phyloP scores from a whole-genome alignment of 345 rosid species.

The Geranium brycei region DNA sequence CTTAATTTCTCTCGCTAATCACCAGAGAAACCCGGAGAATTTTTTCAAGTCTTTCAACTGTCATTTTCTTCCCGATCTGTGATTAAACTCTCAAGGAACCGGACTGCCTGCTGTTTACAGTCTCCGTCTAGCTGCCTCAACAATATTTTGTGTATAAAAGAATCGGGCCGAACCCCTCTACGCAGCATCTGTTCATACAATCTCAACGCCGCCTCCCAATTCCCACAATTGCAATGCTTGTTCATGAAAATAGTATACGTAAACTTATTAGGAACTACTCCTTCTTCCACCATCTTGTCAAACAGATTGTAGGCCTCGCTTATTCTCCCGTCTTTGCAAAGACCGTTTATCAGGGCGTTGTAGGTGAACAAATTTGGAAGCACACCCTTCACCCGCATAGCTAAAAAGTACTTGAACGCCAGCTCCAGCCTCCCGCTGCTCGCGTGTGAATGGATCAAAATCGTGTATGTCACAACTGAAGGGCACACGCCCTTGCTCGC shows the following conservation, averaged over 20 bases:
- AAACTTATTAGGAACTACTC: constrained; percentile 47
- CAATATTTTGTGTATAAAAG: constrained; percentile 38
- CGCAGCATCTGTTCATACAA: constrained; percentile 61
- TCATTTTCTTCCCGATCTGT: constrained; percentile 11
- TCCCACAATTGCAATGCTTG: constrained; percentile 31
- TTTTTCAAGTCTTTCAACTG: constrained; percentile 11
- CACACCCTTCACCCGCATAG: constrained; percentile 46
- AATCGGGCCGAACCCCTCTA: constrained; percentile 46
- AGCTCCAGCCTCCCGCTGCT: constrained; percentile 32
- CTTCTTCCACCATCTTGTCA: constrained; percentile 42
- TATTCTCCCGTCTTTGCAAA: constrained; percentile 40
- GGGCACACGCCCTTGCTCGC: constrained; percentile 36
- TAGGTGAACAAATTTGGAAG: constrained; percentile 55
- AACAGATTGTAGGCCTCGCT: constrained; percentile 41
- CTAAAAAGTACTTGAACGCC: constrained; percentile 38
- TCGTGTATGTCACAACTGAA: constrained; percentile 54
- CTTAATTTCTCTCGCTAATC: neutral
- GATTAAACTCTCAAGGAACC: constrained; percentile 35
- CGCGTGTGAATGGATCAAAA: constrained; percentile 60
- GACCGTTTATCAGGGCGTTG: constrained; percentile 53
- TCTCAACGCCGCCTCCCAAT: constrained; percentile 52
- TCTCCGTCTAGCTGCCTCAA: constrained; percentile 46
- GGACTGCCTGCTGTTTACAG: constrained; percentile 29
- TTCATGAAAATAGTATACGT: constrained; percentile 64
- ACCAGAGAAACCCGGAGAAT: neutral